Percentiles rank a stretch among this genome's conserved stretches.
Evolutionary conservation across 495 filamentous ascomycete genomes (phyloP).

Genomic region (Aspergillus heteromorphus): DNA sequence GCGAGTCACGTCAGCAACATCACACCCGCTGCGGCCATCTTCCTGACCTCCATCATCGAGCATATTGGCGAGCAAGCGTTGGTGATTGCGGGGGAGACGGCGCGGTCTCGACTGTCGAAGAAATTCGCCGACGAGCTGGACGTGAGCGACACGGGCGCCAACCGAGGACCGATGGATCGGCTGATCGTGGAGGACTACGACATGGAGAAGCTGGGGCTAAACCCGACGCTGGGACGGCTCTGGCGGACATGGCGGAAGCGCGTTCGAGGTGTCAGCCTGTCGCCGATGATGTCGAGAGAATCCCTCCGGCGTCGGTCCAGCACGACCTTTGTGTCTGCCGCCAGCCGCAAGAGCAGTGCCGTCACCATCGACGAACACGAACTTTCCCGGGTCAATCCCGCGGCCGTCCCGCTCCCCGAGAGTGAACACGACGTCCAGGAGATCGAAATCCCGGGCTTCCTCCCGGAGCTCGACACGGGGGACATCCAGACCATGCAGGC

Average conservation of each 20-base stretch:
- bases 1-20: slow-evolving; percentile 60
- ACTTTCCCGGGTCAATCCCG: slow-evolving; percentile 37
- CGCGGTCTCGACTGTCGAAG: slow-evolving; percentile 60
- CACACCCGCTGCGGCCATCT: slow-evolving; percentile 90
- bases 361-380: slow-evolving; percentile 35
- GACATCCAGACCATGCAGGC: slow-evolving; percentile 45
- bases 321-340: slow-evolving; percentile 9
- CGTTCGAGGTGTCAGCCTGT: slow-evolving; percentile 41
- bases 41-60: slow-evolving; percentile 90
- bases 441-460: slow-evolving; percentile 65
- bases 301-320: slow-evolving; percentile 37
- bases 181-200: slow-evolving; percentile 84
- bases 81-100: slow-evolving; percentile 80
- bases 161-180: slow-evolving; percentile 45
- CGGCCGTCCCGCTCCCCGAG: slow-evolving; percentile 58
- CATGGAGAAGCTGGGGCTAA: slow-evolving; percentile 87
- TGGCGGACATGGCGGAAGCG: slow-evolving; percentile 97
- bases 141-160: slow-evolving; percentile 12
- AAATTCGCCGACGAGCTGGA: slow-evolving; percentile 27
- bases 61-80: slow-evolving; percentile 89
- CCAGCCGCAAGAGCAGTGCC: slow-evolving; percentile 36
- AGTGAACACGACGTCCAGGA: slow-evolving; percentile 65
- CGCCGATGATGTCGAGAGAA: slow-evolving; percentile 38
- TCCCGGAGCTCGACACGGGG: slow-evolving; percentile 53
- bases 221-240: slow-evolving; percentile 76